These are phyloP conservation scores for Flaveria sonorensis DNA, from an alignment of 129 eudicot species.

Conservation along the genomic window DNA sequence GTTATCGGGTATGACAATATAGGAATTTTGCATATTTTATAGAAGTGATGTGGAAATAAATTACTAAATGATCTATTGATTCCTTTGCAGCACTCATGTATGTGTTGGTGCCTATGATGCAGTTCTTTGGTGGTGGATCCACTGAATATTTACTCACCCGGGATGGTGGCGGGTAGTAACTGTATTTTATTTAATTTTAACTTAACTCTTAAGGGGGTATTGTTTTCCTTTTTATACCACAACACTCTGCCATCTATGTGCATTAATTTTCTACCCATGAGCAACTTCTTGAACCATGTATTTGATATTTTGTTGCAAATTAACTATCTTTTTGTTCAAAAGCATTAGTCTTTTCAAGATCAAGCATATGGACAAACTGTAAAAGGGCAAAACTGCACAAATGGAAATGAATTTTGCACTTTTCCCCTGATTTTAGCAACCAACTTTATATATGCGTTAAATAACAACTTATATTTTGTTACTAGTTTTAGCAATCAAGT, in stretches of 20 bases:
- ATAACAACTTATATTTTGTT: background rate
- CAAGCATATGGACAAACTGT: slow-evolving; percentile 10
- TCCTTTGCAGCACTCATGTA: slow-evolving; percentile 87
- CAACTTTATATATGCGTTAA: background rate
- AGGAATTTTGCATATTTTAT: background rate
- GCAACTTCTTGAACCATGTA: slow-evolving; percentile 8
- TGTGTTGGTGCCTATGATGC: slow-evolving; percentile 93
- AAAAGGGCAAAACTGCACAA: background rate
- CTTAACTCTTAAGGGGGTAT: background rate
- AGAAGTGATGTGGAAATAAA: slow-evolving; percentile 11
- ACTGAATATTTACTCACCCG: slow-evolving; percentile 87
- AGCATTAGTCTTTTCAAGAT: no score
- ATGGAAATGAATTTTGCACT: background rate
- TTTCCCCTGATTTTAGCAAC: background rate
- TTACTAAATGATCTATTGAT: slow-evolving; percentile 4
- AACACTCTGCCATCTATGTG: slow-evolving; percentile 4
- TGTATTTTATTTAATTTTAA: slow-evolving; percentile 6
- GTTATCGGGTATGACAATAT: slow-evolving; percentile 69
- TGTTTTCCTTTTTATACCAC: background rate
- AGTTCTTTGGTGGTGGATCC: slow-evolving; percentile 97
- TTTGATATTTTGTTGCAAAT: slow-evolving; percentile 1
- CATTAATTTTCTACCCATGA: slow-evolving; percentile 10
- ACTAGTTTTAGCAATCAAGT: background rate
- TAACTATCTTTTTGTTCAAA: background rate
- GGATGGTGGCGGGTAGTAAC: slow-evolving; percentile 94